Evolutionary conservation across 1,139 yeast genomes (phyloP).

Genomic region (Magnusiomyces clavatus): DNA sequence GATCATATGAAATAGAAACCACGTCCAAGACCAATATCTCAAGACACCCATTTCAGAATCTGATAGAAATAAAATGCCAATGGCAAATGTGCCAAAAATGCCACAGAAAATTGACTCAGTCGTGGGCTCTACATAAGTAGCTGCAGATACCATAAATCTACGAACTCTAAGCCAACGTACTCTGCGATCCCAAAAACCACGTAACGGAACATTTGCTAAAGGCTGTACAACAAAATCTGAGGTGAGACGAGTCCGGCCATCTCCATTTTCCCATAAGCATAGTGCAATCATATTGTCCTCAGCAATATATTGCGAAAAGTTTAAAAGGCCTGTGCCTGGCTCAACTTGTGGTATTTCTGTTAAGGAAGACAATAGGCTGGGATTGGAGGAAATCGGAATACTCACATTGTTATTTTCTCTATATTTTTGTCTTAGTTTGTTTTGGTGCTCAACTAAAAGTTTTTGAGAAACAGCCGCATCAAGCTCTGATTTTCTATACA

Average conservation of each 20-base stretch:
- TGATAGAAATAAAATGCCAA: constrained; percentile 39
- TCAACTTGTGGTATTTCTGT: background rate
- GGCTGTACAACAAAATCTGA: constrained; percentile 81
- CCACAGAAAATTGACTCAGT: constrained; percentile 74
- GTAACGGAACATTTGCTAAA: constrained; percentile 40
- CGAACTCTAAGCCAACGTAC: constrained; percentile 87
- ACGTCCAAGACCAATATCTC: constrained; percentile 30
- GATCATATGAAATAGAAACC: constrained; percentile 46
- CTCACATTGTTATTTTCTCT: too few species aligned
- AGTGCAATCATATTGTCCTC: constrained; percentile 93
- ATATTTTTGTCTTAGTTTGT: background rate
- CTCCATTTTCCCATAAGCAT: constrained; percentile 63
- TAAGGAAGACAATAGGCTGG: background rate
- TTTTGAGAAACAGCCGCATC: constrained; percentile 48
- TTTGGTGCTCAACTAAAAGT: background rate
- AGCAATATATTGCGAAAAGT: constrained; percentile 77
- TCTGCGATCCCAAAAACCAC: constrained; percentile 58
- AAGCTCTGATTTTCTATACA: constrained; percentile 62
- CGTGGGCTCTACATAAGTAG: constrained; percentile 80
- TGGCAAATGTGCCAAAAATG: constrained; percentile 49
- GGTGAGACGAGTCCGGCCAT: constrained; percentile 68
- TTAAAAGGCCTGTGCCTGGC: constrained; percentile 47
- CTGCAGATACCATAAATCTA: constrained; percentile 78
- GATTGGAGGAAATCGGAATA: background rate
- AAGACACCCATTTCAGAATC: constrained; percentile 15